Evolutionary conservation across 2,329 filamentous ascomycete species (phyloP).

Genomic region (Aurifilum marmelostoma): DNA sequence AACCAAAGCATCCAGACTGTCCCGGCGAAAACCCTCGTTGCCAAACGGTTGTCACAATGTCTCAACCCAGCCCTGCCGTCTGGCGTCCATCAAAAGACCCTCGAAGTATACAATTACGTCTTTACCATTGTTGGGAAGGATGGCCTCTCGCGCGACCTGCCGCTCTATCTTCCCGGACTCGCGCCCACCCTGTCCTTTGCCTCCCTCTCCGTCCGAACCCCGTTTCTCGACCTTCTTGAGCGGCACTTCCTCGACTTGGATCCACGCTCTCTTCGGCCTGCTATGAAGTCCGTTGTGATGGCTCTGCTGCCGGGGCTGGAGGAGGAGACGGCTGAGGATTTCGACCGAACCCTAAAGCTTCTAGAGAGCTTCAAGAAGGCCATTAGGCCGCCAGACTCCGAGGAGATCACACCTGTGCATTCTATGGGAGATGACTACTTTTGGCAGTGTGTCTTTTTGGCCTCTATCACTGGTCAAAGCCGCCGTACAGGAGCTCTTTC

Average conservation of each 20-base stretch:
- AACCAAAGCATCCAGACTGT: constrained; percentile 72
- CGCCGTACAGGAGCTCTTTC: constrained; percentile 85
- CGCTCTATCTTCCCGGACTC: constrained; percentile 87
- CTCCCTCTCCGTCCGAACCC: constrained; percentile 84
- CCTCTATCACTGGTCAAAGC: constrained; percentile 85
- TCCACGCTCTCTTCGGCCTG: constrained; percentile 73
- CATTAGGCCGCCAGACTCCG: constrained; percentile 59
- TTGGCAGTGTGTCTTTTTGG: constrained; percentile 97
- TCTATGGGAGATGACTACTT: constrained; percentile 81
- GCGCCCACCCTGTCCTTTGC: constrained; percentile 91
- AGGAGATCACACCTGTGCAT: constrained; percentile 55
- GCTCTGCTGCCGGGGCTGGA: constrained; percentile 90
- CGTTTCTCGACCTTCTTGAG: constrained; percentile 84
- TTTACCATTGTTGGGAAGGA: constrained; percentile 85
- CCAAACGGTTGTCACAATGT: constrained; percentile 92
- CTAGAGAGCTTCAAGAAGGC: constrained; percentile 76
- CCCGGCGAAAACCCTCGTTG: constrained; percentile 80
- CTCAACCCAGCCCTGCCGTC: constrained; percentile 91
- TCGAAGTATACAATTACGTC: constrained; percentile 90
- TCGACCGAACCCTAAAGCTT: constrained; percentile 81
- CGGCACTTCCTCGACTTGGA: constrained; percentile 75
- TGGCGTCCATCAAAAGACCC: constrained; percentile 94
- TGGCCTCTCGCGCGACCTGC: constrained; percentile 78
- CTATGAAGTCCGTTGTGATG: constrained; percentile 86
- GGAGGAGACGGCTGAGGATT: constrained; percentile 96